Evolutionary conservation across 2,329 filamentous ascomycete species (phyloP).

Genomic region (Corinectria fuckeliana): DNA sequence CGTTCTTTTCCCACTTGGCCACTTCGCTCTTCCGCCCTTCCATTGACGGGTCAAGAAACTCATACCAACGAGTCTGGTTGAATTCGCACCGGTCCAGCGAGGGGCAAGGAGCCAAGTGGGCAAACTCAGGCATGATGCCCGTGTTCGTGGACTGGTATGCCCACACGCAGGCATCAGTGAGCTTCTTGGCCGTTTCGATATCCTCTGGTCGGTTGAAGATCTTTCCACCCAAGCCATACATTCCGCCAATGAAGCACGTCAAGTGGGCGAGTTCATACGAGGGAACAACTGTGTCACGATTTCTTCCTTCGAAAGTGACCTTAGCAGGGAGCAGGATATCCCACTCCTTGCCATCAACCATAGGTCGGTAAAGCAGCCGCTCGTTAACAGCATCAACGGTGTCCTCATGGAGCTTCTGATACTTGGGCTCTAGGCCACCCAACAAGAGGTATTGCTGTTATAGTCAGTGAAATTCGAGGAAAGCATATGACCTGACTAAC

Average conservation of each 20-base stretch:
- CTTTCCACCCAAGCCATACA: slow-evolving; percentile 71
- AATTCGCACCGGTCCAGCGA: slow-evolving; percentile 56
- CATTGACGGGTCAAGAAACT: slow-evolving; percentile 54
- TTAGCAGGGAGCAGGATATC: slow-evolving; percentile 79
- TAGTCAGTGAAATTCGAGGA: slow-evolving; percentile 27
- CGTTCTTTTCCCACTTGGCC: slow-evolving; percentile 52
- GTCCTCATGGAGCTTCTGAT: slow-evolving; percentile 73
- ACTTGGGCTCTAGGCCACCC: slow-evolving; percentile 75
- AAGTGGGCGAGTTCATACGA: slow-evolving; percentile 69
- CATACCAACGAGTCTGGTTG: slow-evolving; percentile 56
- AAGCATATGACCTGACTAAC: slow-evolving; percentile 35
- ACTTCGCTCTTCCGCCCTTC: slow-evolving; percentile 52
- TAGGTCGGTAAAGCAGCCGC: slow-evolving; percentile 78
- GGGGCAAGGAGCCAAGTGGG: slow-evolving; percentile 54
- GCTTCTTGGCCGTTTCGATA: slow-evolving; percentile 66
- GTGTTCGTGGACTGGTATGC: slow-evolving; percentile 66
- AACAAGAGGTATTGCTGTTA: slow-evolving; percentile 73
- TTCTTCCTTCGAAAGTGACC: slow-evolving; percentile 54
- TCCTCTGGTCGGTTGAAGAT: slow-evolving; percentile 66
- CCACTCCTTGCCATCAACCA: slow-evolving; percentile 68
- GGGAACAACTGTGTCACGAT: slow-evolving; percentile 44
- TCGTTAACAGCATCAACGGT: slow-evolving; percentile 72
- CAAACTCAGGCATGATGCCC: slow-evolving; percentile 70
- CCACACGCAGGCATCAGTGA: slow-evolving; percentile 75
- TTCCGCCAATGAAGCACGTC: slow-evolving; percentile 73